phyloP scores from a whole-genome alignment of 2,329 filamentous ascomycete genomes.

The Madurella fahalii region DNA sequence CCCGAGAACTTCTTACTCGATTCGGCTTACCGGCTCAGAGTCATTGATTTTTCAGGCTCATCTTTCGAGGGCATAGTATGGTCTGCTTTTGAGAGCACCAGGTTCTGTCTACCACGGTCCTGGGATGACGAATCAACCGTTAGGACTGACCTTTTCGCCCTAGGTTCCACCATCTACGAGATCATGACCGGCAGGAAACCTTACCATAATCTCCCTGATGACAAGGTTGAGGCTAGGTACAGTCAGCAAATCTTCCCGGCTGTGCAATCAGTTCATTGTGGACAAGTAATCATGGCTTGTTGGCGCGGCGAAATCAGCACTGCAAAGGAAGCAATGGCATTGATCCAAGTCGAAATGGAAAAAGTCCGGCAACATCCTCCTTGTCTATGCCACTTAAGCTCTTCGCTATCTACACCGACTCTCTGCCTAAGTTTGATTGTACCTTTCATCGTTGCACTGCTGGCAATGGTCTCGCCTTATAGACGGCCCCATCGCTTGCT shows the following conservation, averaged over 20 bases:
- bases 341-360: no score
- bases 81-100: slow-evolving; percentile 4
- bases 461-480: no score
- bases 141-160: slow-evolving; percentile 4
- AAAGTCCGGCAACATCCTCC: no score
- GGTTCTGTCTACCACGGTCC: slow-evolving; percentile 4
- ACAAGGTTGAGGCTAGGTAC: slow-evolving; percentile 4
- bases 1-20: slow-evolving; percentile 8
- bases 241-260: slow-evolving; percentile 1
- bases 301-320: slow-evolving; percentile 2
- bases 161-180: slow-evolving; percentile 8
- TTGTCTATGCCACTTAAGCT: no score
- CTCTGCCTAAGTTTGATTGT: no score
- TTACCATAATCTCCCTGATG: slow-evolving; percentile 3
- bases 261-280: background rate
- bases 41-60: slow-evolving; percentile 9
- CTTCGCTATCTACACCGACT: no score
- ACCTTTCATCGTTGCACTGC: no score
- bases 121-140: slow-evolving; percentile 4
- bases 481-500: no score
- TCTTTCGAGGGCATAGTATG: slow-evolving; percentile 5
- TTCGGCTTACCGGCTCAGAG: slow-evolving; percentile 2
- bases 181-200: slow-evolving; percentile 8
- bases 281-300: slow-evolving; percentile 1
- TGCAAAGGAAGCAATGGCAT: no score